A percentile compares a stretch with the other conserved stretches of the same genome.
phyloP scores from a whole-genome alignment of 768 basidiomycete genomes.

The Boletus pseudopeckii region DNA sequence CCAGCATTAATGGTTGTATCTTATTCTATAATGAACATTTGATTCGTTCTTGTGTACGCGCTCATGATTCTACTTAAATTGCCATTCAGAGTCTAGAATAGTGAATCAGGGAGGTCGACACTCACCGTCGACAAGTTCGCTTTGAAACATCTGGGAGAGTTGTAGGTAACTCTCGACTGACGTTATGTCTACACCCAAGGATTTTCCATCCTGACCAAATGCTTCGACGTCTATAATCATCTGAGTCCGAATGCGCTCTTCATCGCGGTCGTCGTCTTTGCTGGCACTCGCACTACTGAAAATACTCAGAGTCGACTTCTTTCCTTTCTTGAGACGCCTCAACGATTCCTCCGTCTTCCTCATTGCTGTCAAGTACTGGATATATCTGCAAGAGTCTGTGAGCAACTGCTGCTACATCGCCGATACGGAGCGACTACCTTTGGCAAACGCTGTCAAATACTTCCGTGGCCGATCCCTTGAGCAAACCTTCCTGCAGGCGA shows the following conservation, averaged over 20 bases:
- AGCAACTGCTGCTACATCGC: neutral
- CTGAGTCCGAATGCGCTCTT: constrained; percentile 79
- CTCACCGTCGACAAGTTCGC: constrained; percentile 35
- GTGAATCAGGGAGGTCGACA: neutral
- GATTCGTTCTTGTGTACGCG: neutral
- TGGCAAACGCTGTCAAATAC: constrained; percentile 73
- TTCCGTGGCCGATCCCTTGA: constrained; percentile 50
- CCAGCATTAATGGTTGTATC: constrained; percentile 23
- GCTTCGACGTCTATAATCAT: constrained; percentile 86
- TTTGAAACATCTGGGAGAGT: constrained; percentile 60
- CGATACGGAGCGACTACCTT: constrained; percentile 39
- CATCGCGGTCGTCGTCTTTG: constrained; percentile 71
- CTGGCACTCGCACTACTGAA: constrained; percentile 54
- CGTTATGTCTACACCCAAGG: constrained; percentile 62
- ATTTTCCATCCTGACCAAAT: constrained; percentile 72
- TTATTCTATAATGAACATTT: neutral
- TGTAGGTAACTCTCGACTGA: constrained; percentile 49
- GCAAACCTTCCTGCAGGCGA: constrained; percentile 51
- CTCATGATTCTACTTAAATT: constrained; percentile 14
- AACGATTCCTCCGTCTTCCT: constrained; percentile 92
- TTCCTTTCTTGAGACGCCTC: constrained; percentile 81
- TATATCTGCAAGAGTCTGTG: constrained; percentile 52
- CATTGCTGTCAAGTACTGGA: constrained; percentile 74
- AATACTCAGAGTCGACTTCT: constrained; percentile 73
- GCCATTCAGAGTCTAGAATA: neutral